Base-by-base conservation (phyloP, 257 asterid species). In the Anisodus tanguticus region DNA sequence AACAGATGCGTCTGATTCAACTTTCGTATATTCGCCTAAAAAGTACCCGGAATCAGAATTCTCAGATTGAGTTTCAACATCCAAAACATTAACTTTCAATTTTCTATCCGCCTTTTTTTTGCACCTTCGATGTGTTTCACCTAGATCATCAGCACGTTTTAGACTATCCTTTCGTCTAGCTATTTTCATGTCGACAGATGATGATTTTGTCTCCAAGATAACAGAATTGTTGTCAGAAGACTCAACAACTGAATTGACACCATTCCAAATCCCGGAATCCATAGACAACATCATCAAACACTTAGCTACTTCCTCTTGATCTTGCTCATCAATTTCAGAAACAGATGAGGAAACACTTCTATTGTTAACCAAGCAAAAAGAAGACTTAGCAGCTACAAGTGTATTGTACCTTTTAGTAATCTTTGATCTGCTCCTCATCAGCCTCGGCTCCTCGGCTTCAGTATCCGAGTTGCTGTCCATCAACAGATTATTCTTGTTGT, bases 21-120 rank as follows among this genome's bases (percentile, higher is more conserved):
- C 93, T 85, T 93, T 92, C 54, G 83, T 88, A 88, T 88, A 85
- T 77, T 92, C 99, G 81, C 89, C 97, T 90, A 96, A 86, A 91
- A 93, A 94, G 88, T 96, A 94, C 67, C 91, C 98, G 5, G 99
- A 95, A 86, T 94, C 98, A 47, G 98, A 95, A 80, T 92, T 87
- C 84, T 90, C 96, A 69, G 82, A 82, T 59, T 89, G 89, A 60
- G 85, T 72, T 71, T 88, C 93, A 60, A 19, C 90, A 58, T 85
- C 91, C 85, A 87, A 63, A 82, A 43, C 67, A 84, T 81, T 72
- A 37, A 81, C 89, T 67, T 86, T 86, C 15, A 88, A 43, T 90
- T 88, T 92, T 82, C 58, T 81, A 69, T 71, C 85, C 63, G 57
- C 88, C 80, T 12, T 54, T 58, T 87, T 90, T 85, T 87, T 86